phyloP scores from a whole-genome alignment of 805 yeast species.

The Saccharomyces eubayanus region DNA sequence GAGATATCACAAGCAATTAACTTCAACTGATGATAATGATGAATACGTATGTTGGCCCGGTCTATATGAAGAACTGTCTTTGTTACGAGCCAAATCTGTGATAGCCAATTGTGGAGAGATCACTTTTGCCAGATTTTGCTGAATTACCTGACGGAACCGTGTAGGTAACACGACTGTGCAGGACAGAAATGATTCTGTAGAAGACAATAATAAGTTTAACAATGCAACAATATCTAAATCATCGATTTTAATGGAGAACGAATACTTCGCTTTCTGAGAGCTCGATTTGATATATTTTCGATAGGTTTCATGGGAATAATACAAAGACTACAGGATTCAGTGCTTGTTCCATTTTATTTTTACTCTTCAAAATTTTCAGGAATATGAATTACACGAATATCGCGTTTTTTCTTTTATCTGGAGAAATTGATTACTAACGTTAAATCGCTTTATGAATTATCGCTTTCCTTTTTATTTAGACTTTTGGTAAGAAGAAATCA shows the following conservation, averaged over 20 bases:
- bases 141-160: not conserved
- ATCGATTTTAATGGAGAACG: not conserved
- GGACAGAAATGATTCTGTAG: not conserved
- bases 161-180: not conserved
- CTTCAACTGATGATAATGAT: not conserved
- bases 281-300: too few relatives aligned
- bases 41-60: not conserved
- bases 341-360: not conserved
- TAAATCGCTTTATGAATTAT: not conserved
- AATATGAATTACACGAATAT: not conserved
- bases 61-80: not conserved
- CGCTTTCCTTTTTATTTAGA: conserved; percentile 46
- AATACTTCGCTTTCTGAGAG: not conserved
- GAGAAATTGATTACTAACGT: conserved; percentile 6
- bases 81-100: not conserved
- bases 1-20: not conserved
- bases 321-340: too few relatives aligned
- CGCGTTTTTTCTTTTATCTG: conserved; percentile 1
- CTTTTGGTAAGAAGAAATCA: conserved; percentile 99
- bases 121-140: not conserved
- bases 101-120: not conserved
- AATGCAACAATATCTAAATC: too few relatives aligned
- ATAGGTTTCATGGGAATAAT: too few relatives aligned
- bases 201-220: not conserved
- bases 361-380: not conserved